Evolutionary conservation across 345 rosid genomes (phyloP), one percentile per base, ranked within the genome.

Genomic region (Raphanus raphanistrum): DNA sequence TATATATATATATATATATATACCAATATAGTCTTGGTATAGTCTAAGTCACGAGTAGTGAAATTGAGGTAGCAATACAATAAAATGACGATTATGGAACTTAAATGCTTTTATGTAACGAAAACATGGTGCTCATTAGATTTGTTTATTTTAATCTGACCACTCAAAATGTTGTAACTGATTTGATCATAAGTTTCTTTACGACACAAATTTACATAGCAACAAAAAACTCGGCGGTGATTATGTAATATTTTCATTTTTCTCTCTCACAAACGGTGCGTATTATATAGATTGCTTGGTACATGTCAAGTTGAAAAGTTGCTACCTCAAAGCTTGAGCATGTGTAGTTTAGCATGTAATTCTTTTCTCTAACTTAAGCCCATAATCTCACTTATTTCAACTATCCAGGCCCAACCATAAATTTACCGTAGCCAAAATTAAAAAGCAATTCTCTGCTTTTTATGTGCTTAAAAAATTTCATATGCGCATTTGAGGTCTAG

Each of bases 21-120:
- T 66, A 58, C 70, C 55, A 69, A 70, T 54, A 52, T 77, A 70
- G 31, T 28, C 31, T 28, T 28, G 31, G 31, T 35, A 35, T 35
- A 35, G 71, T 62, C 55, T 10, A 50, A 70, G 73, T 62, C 80
- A 62, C 15, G 75, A 76, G 69, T 69, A 36, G 57, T 70, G 65
- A 35, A 52, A 52, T 5, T 28, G 65, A 36, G 8, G 33, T 36
- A 70, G 41, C 52, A 35, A 62, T 8, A 62, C 55, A 69, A n/a
- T 52, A 62, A 43, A 48, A 15, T 52, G 45, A 28, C 43, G 50
- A 13, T 32, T 48, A n/a, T 2, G 9, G 25, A 52, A 21, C 29
- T 8, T 21, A 57, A 21, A 57, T 57, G 61, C 9, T 57, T 25
- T 21, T 25, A 52, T 21, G 15, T 58, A 28, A 60, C 35, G 13